Base-by-base conservation (phyloP, 805 yeast genomes). In the Cyberlindnera suaveolens region DNA sequence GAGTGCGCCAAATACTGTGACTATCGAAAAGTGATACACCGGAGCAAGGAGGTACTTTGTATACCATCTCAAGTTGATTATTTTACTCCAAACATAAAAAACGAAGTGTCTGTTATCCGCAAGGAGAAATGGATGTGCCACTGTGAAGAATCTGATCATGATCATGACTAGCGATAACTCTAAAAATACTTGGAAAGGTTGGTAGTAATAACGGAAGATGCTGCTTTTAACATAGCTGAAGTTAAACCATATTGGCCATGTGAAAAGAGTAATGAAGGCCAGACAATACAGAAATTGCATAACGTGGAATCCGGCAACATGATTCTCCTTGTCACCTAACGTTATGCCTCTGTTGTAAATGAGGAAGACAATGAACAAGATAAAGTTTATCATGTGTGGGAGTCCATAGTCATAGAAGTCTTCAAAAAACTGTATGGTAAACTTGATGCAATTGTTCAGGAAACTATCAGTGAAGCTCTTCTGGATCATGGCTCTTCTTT, bases 81-180 rank as follows among this genome's bases (percentile, higher is more conserved):
- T 54, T 45, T 74, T 75, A 44, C 80, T 77, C 77, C 85, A 86
- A 31, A 93, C 64, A 63, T 93, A 93, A 61, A 93, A 93, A 1
- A 96, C 80, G 60, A 80, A 88, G 63, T 93, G 99, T 54, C 99
- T 77, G 65, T 93, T 93, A 62, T 93, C 99, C 0, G 98, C 95
- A 36, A 91, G 70, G 33, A 93, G 62, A 61, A 91, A 93, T 7
- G 97, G 97, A 61, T 93, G 99, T 3, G 80, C 81, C 3, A 82
- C 67, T 0, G 96, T 85, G 60, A 74, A 82, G 45, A 69, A 69
- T 31, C 78, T 68, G 17, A 86, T 71, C 3, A 77, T 56, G 16
- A 70, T 50, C 49, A 65, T 64, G 19, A 85, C 74, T 1, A 59
- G 49, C 3, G 61, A 34, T 26, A 64, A 48, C 42, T 64, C 70